phyloP scores from a whole-genome alignment of 352 stramenopile species.

The Pythium utonaiense region DNA sequence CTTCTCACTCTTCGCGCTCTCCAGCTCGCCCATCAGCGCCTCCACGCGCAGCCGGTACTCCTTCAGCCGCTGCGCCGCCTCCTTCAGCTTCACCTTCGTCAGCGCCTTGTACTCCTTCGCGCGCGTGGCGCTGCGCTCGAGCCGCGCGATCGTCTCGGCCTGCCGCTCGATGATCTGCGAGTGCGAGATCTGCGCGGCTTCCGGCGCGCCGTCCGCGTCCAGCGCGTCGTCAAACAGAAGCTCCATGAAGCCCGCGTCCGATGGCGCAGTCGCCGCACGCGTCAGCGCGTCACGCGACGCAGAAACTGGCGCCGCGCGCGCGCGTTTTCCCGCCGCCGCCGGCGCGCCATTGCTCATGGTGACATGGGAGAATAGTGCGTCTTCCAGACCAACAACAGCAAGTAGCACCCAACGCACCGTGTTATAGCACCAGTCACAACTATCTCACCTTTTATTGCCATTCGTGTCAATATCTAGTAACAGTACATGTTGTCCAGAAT shows the following conservation, averaged over 20 bases:
- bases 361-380: not conserved
- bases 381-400: not conserved
- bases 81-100: constrained; percentile 67
- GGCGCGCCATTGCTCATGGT: constrained; percentile 23
- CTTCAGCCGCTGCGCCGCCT: constrained; percentile 48
- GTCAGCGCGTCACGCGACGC: not conserved
- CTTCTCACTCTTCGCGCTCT: constrained; percentile 17
- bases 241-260: constrained; percentile 1
- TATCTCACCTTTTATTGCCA: too few species aligned
- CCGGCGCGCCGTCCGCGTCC: constrained; percentile 16
- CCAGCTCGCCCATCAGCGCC: constrained; percentile 33
- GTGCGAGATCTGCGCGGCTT: constrained; percentile 50
- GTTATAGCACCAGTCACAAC: not conserved
- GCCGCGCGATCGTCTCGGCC: constrained; percentile 45
- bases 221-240: constrained; percentile 18
- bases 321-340: constrained; percentile 3
- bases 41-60: constrained; percentile 64
- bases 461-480: not conserved
- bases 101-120: constrained; percentile 48
- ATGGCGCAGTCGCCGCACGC: not conserved
- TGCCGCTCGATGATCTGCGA: constrained; percentile 69
- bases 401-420: not conserved
- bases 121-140: constrained; percentile 35
- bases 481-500: not conserved
- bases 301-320: constrained; percentile 7